phyloP scores from a whole-genome alignment of 768 basidiomycete genomes.

The Podaxis rugospora region DNA sequence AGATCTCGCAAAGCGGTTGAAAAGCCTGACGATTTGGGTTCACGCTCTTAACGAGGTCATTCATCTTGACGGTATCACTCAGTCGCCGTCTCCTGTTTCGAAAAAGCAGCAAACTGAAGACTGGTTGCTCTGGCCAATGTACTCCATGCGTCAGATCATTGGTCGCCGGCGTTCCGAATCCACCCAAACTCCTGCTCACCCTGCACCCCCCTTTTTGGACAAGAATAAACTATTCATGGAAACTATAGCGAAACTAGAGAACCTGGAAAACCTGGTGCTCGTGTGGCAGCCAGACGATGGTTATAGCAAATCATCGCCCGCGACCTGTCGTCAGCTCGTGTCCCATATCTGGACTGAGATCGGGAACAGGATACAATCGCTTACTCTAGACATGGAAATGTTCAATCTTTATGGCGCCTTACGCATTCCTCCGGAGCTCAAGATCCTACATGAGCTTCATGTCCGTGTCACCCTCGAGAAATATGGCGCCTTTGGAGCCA shows the following conservation, averaged over 20 bases:
- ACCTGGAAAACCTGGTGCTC: neutral
- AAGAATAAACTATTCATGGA: neutral
- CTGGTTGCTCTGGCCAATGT: neutral
- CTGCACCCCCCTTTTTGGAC: neutral
- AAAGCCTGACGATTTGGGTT: neutral
- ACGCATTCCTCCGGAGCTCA: neutral
- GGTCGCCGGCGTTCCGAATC: neutral
- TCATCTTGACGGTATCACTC: neutral
- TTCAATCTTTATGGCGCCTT: neutral
- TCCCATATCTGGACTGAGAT: neutral
- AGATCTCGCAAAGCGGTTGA: neutral
- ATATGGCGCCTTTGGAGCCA: neutral
- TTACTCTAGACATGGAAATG: constrained; percentile 1
- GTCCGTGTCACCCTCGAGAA: neutral
- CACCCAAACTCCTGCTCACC: neutral
- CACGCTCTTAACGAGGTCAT: constrained; percentile 5
- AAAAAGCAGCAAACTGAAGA: neutral
- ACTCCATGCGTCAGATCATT: neutral
- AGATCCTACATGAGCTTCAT: neutral
- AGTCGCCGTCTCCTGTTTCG: neutral
- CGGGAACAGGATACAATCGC: neutral
- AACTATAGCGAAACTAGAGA: neutral
- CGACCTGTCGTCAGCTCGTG: neutral
- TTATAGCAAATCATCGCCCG: neutral
- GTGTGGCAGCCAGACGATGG: constrained; percentile 1